Conservation (phyloP, 2,329 filamentous ascomycete species). For the Elsinoe perseae region DNA sequence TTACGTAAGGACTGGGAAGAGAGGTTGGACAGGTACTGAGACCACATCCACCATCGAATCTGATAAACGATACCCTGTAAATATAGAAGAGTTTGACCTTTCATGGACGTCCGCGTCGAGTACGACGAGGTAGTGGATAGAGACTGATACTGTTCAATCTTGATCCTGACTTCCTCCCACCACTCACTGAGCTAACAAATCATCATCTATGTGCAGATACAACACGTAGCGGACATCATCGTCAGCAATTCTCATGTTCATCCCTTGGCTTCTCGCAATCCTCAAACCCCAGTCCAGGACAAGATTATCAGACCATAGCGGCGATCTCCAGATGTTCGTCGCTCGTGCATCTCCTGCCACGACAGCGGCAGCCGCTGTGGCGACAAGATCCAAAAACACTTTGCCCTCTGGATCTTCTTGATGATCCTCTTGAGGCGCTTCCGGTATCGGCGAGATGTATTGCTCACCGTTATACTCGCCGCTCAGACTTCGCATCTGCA, state of each 20-base stretch:
- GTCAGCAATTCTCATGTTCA: slow-evolving; percentile 28
- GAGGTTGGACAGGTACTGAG: slow-evolving; percentile 27
- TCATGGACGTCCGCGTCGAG: too few species aligned
- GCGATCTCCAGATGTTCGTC: slow-evolving; percentile 23
- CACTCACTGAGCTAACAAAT: not conserved
- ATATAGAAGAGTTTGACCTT: not conserved
- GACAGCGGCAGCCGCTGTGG: slow-evolving; percentile 15
- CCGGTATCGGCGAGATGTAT: not conserved
- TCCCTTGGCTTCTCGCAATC: slow-evolving; percentile 26
- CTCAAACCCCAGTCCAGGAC: slow-evolving; percentile 27
- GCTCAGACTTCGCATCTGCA: slow-evolving; percentile 18
- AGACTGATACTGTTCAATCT: too few species aligned
- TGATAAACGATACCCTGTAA: not conserved
- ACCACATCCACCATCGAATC: not conserved
- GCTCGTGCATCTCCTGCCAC: not conserved
- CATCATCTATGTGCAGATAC: slow-evolving; percentile 24
- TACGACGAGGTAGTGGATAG: too few species aligned
- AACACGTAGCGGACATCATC: slow-evolving; percentile 26
- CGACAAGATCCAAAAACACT: slow-evolving; percentile 17
- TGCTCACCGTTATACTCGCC: slow-evolving; percentile 21
- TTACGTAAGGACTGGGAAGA: slow-evolving; percentile 33
- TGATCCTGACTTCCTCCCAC: not conserved
- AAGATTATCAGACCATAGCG: slow-evolving; percentile 24
- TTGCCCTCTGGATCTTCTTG: slow-evolving; percentile 20
- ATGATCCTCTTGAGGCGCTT: slow-evolving; percentile 20